Evolutionary conservation across 805 yeast species (phyloP).

Genomic region (Scheffersomyces amazonensis): DNA sequence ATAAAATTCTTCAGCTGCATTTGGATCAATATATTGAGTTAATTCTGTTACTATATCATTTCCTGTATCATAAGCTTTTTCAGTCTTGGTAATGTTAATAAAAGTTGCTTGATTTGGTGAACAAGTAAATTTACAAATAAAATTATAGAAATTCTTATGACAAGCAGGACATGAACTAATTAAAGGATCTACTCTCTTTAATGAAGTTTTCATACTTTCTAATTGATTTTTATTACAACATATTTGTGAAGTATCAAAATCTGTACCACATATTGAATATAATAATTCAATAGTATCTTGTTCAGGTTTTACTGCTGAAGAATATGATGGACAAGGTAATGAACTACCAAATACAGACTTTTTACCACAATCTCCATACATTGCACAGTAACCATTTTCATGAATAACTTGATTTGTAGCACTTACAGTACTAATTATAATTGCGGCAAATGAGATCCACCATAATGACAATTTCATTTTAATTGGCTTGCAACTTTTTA

Average conservation of each 20-base stretch:
- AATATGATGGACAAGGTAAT: slow-evolving; percentile 72
- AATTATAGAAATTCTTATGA: slow-evolving; percentile 72
- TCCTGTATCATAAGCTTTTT: slow-evolving; percentile 47
- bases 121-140: slow-evolving; percentile 88
- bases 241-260: slow-evolving; percentile 50
- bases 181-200: slow-evolving; percentile 39
- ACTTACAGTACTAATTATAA: not conserved
- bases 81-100: slow-evolving; percentile 60
- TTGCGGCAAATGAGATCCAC: no score
- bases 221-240: slow-evolving; percentile 77
- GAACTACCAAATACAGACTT: slow-evolving; percentile 72
- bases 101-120: slow-evolving; percentile 79
- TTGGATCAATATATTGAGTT: slow-evolving; percentile 55
- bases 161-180: slow-evolving; percentile 81
- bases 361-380: slow-evolving; percentile 73
- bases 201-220: slow-evolving; percentile 49
- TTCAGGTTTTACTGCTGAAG: slow-evolving; percentile 46
- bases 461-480: no score
- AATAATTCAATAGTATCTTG: slow-evolving; percentile 44
- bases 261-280: slow-evolving; percentile 67
- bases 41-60: slow-evolving; percentile 67
- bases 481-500: no score
- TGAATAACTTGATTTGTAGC: slow-evolving; percentile 16
- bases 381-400: slow-evolving; percentile 48
- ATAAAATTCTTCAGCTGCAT: slow-evolving; percentile 62